Percentiles rank a stretch among this genome's conserved stretches.
These are phyloP conservation scores for Suillus brevipes DNA, from an alignment of 768 basidiomycete species.

Conservation along the genomic window DNA sequence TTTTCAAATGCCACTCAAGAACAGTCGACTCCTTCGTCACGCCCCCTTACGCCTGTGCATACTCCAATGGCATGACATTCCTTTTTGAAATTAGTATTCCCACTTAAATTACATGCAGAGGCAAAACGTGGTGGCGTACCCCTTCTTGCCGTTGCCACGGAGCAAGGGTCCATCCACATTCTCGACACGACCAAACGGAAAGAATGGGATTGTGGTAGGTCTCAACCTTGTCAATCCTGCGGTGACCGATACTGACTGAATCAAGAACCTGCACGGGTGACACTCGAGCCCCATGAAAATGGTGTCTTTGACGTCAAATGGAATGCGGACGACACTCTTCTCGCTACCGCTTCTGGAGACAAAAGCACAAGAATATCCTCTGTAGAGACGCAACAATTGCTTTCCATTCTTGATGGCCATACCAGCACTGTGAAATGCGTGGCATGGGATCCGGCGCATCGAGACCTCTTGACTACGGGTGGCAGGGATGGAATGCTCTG, in stretches of 20 bases:
- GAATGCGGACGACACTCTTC: constrained; percentile 54
- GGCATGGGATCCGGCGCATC: constrained; percentile 69
- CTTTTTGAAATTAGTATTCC: constrained; percentile 2
- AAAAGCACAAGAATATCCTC: constrained; percentile 57
- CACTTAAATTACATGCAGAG: constrained; percentile 34
- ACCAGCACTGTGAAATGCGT: constrained; percentile 68
- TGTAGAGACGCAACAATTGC: constrained; percentile 40
- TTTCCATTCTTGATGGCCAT: constrained; percentile 59
- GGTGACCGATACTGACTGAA: background rate
- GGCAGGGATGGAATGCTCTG: constrained; percentile 73
- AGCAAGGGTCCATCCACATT: constrained; percentile 70
- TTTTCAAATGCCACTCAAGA: constrained; percentile 65
- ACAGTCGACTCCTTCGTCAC: constrained; percentile 49
- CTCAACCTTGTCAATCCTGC: background rate
- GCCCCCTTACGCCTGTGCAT: constrained; percentile 74
- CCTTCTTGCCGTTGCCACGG: constrained; percentile 69
- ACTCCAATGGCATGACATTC: constrained; percentile 52
- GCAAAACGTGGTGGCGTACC: constrained; percentile 55
- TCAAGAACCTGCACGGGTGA: constrained; percentile 52
- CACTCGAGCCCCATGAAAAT: constrained; percentile 60
- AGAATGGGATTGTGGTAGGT: constrained; percentile 68
- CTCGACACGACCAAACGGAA: constrained; percentile 59
- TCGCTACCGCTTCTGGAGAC: constrained; percentile 77
- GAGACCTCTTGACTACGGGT: constrained; percentile 62
- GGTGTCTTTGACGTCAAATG: constrained; percentile 78